Base-by-base conservation (phyloP, 2,329 filamentous ascomycete genomes). In the Arthrocladium fulminans region DNA sequence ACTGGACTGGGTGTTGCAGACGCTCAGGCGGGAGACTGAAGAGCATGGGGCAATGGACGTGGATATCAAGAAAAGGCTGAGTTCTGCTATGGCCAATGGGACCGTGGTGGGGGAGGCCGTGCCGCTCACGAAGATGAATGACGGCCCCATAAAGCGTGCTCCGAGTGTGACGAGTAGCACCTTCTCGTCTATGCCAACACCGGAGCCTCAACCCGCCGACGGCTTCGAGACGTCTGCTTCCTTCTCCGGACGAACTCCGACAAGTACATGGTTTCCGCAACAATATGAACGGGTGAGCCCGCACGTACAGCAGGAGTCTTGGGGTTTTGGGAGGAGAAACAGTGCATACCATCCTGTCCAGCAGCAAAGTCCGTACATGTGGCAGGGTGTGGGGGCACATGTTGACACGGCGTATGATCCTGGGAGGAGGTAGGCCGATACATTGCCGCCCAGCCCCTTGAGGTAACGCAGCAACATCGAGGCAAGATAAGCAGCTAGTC, bases 1-100 rank as follows among this genome's bases (percentile, higher is more conserved):
- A 23, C 23, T 42, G 6, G 39, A 42, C 20, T 42, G 39, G 39
- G 17, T 37, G 34, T 37, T 37, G 17, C 34, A 37, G 7, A 37
- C 34, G 12, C 12, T 37, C 17, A 7, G 34, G 34, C 8, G 17
- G 13, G 34, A 37, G 34, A 37, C 7, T 29, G 27, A 29, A 7
- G 27, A 29, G 7, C 7, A 13, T 7, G 7, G 7, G 13, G 13
- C 27, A 13, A 7, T 13, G 13, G 13, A 13, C 7, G 7, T 13
- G 13, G 27, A 29, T 29, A 29, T 29, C 27, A 7, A 13, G 7
- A 29, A 29, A 13, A 29, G 27, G 27, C 27, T 29, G 27, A 29
- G 27, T 29, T 29, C 27, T 29, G 13, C 27, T 29, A 29, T 29
- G 27, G 27, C 27, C 13, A 29, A 13, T 29, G 27, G 27, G 7